phyloP scores from a whole-genome alignment of 1,284 basidiomycete species.

The Puccinia triticina region DNA sequence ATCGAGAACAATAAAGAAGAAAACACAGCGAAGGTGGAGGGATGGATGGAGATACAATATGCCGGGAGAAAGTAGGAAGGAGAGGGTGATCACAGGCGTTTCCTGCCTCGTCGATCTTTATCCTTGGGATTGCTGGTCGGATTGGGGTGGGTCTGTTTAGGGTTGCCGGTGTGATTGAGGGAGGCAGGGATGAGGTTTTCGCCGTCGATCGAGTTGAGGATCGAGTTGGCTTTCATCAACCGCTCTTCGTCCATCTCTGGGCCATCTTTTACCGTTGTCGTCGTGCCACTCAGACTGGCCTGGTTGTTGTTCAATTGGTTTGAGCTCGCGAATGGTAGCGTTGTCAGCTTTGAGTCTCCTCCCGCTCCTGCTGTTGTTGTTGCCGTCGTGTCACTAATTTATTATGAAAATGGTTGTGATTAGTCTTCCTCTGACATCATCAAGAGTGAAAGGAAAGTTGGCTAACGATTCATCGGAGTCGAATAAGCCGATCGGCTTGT shows the following conservation, averaged over 20 bases:
- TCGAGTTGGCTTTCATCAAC: not conserved
- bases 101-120: conserved; percentile 50
- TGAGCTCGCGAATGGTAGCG: conserved; percentile 25
- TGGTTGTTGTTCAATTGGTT: conserved; percentile 25
- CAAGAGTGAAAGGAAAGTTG: not conserved
- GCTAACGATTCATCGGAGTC: not conserved
- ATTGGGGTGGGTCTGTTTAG: not conserved
- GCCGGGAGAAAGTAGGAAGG: no score
- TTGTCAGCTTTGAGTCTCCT: conserved; percentile 14
- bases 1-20: no score
- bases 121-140: conserved; percentile 19
- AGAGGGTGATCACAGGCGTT: conserved; percentile 23
- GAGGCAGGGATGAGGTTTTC: conserved; percentile 34
- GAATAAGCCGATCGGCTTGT: conserved; percentile 51
- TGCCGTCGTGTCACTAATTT: not conserved
- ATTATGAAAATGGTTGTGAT: not conserved
- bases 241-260: not conserved
- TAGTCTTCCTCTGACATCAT: not conserved
- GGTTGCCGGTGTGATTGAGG: not conserved
- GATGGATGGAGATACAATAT: not conserved
- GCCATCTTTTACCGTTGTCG: not conserved
- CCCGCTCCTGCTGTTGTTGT: not conserved
- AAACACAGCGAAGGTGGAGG: no score
- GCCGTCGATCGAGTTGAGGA: conserved; percentile 18
- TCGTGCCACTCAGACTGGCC: not conserved